phyloP scores from a whole-genome alignment of 768 basidiomycete genomes.

The Leucogyrophana mollusca region DNA sequence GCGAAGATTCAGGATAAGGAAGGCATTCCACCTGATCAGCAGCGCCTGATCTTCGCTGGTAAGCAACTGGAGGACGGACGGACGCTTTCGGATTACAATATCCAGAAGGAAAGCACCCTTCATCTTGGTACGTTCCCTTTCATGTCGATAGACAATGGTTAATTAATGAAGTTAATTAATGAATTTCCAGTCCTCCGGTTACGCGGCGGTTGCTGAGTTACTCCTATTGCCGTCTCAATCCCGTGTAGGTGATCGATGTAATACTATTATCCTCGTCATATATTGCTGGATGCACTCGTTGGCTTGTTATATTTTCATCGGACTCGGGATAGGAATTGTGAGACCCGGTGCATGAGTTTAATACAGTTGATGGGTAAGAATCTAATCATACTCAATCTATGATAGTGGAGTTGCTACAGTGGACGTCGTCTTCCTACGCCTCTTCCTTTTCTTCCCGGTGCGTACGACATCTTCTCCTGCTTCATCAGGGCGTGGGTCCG shows the following conservation, averaged over 20 bases:
- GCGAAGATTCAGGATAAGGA: too few relatives aligned
- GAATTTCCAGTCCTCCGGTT: conserved; percentile 60
- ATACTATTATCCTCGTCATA: conserved; percentile 2
- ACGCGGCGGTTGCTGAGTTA: conserved; percentile 66
- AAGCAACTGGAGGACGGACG: too few relatives aligned
- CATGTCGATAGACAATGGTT: too few relatives aligned
- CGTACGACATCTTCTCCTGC: not conserved
- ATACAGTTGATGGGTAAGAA: not conserved
- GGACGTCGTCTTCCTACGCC: conserved; percentile 12
- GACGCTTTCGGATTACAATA: too few relatives aligned
- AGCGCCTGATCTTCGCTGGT: too few relatives aligned
- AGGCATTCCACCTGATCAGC: too few relatives aligned
- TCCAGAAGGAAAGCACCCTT: conserved; percentile 74
- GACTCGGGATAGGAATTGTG: too few relatives aligned
- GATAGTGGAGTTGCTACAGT: not conserved
- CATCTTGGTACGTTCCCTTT: conserved; percentile 42
- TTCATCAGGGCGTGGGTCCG: not conserved
- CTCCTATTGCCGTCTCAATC: too few relatives aligned
- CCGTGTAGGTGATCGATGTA: not conserved
- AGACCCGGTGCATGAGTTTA: not conserved
- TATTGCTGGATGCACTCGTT: not conserved
- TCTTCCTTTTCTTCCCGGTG: conserved; percentile 19
- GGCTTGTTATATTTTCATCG: too few relatives aligned
- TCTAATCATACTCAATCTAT: not conserved
- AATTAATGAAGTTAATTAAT: too few relatives aligned